Evolutionary conservation across 2,329 filamentous ascomycete genomes (phyloP), one percentile per base, ranked within the genome.

Genomic region (Aspergillus pseudoglaucus): DNA sequence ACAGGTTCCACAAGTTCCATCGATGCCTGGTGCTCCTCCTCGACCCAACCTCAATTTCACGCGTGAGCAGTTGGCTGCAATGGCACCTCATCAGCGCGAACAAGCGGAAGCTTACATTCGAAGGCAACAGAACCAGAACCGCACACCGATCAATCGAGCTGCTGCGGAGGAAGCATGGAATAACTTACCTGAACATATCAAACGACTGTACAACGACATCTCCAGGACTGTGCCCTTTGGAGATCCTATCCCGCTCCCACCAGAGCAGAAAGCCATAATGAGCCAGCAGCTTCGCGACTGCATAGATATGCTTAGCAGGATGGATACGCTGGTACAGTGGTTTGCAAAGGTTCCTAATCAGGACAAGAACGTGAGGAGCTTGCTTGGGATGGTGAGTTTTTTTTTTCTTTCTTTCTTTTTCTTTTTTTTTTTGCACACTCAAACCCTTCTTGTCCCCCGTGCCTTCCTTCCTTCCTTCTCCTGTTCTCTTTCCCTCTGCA

Each of bases 321-420:
- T 75, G 57, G 72, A 75, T 53, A 54, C 60, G 2, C 61, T 75
- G 30, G 61, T 75, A 4, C 59, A 66, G 35, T 68, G 64, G 30
- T 68, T 71, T 42, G 59, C 63, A 4, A 69, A 65, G 47, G 55
- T 69, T 30, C 65, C 63, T 18, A 62, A 58, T 18, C 68, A 75
- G 44, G 72, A 75, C 45, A 65, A 64, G 41, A 61, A 61, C 27
- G 52, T 72, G 20, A 62, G 57, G 32, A 59, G 57, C 32, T 57
- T 73, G 27, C 59, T 72, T 43, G 61, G 60, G 33, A 71, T 69
- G 64, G 68, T 69, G 59, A 49, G 63, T 53, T 32, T 30, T 10
- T 30, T 12, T 30, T 12, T 30, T 10, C 12, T 27, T 27, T 27
- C 6, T 22, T 22, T 53, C 30, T 27, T 22, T 22, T 22, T 53